Evolutionary conservation across 768 basidiomycete species (phyloP).

Genomic region (Podaxis sp.): DNA sequence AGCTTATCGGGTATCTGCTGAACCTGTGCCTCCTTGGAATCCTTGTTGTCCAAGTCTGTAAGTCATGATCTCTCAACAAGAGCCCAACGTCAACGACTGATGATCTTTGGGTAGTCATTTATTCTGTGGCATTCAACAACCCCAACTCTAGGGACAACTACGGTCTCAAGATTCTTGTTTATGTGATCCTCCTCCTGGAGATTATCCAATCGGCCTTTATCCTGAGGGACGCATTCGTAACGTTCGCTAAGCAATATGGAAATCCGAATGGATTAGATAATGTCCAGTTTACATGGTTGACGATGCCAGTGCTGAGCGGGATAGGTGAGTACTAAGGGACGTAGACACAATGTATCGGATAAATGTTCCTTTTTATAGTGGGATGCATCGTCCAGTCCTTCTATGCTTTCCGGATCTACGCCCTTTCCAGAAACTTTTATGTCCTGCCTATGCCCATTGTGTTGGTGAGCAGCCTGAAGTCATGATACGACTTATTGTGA

Average conservation of each 20-base stretch:
- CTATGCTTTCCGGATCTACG: slow-evolving; percentile 8
- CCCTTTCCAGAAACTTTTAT: neutral
- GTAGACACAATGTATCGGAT: neutral
- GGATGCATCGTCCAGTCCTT: slow-evolving; percentile 7
- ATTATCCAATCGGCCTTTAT: slow-evolving; percentile 29
- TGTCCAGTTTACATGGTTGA: slow-evolving; percentile 26
- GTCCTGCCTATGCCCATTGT: slow-evolving; percentile 4
- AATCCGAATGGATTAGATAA: slow-evolving; percentile 20
- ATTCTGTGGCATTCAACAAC: slow-evolving; percentile 30
- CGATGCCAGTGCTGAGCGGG: slow-evolving; percentile 28
- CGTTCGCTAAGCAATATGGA: slow-evolving; percentile 28
- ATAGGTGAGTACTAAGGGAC: slow-evolving; percentile 19
- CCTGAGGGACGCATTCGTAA: slow-evolving; percentile 24
- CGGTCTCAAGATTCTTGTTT: slow-evolving; percentile 28
- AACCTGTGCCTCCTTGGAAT: slow-evolving; percentile 31
- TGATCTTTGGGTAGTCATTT: slow-evolving; percentile 26
- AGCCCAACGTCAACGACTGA: neutral
- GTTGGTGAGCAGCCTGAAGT: neutral
- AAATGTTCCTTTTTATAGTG: neutral
- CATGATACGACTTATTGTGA: neutral
- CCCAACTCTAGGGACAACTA: slow-evolving; percentile 21
- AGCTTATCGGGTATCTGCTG: slow-evolving; percentile 28
- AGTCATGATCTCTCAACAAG: slow-evolving; percentile 13
- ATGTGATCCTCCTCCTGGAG: slow-evolving; percentile 26
- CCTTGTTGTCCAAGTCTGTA: slow-evolving; percentile 33